These are phyloP conservation scores for Pseudomonodictys pantanalensis DNA, from an alignment of 495 filamentous ascomycete genomes.

Conservation along the genomic window DNA sequence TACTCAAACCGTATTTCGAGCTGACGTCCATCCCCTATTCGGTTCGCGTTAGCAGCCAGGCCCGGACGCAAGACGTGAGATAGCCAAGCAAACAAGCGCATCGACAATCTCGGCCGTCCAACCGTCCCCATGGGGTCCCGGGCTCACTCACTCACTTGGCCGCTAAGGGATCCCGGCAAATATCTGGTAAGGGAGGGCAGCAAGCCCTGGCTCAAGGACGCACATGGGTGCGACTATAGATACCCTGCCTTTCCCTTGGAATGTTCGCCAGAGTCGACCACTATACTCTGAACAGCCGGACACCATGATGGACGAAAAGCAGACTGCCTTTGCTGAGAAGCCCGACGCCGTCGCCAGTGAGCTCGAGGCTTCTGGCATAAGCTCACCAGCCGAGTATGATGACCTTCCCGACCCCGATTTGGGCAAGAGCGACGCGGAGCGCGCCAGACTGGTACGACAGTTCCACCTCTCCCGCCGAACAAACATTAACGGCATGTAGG, in stretches of 20 bases:
- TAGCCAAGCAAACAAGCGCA: constrained; percentile 18
- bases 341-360: background rate
- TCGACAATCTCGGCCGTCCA: constrained; percentile 14
- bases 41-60: background rate
- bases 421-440: constrained; percentile 65
- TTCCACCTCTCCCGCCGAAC: background rate
- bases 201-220: background rate
- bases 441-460: constrained; percentile 59
- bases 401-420: constrained; percentile 63
- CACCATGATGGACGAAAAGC: constrained; percentile 16
- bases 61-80: background rate
- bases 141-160: no score
- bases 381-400: constrained; percentile 19
- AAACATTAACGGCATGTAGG: constrained; percentile 18
- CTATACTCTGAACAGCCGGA: background rate
- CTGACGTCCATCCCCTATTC: constrained; percentile 14
- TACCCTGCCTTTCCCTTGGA: constrained; percentile 7
- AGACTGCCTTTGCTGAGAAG: constrained; percentile 1
- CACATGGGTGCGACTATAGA: constrained; percentile 22
- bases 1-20: background rate
- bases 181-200: constrained; percentile 10
- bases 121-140: constrained; percentile 31
- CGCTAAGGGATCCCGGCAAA: constrained; percentile 17
- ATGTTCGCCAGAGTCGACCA: background rate
- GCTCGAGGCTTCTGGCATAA: constrained; percentile 16